Evolutionary conservation across 768 basidiomycete genomes (phyloP), one percentile per base, ranked within the genome.

Genomic region (Russula virescens): DNA sequence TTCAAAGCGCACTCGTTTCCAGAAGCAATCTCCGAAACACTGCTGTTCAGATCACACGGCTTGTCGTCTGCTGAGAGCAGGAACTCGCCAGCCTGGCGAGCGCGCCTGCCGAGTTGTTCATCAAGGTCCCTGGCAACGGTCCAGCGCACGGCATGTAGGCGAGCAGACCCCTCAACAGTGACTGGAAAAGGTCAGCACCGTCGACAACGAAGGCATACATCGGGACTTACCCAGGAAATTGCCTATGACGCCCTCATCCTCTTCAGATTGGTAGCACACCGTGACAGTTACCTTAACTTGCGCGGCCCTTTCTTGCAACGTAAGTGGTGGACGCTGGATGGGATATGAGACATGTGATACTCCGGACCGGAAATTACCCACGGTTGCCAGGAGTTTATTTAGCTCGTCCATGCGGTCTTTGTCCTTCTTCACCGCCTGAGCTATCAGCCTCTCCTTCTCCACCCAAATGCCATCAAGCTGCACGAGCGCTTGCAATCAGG

Each of bases 131-230:
- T 43, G 10, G 56, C 56, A 7, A 53, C 18, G 1, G 50, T 42
- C 62, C 62, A 63, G 26, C 62, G 62, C 34, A 63, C n/a, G 13
- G 62, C 56, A 19, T 56, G 25, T 10, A 63, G 51, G 9, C 50
- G 57, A 14, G 62, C 45, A 7, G 62, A 34, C 42, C 51, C 21
- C 18, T 63, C 62, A 9, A 54, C 7, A 2, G 23, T 40, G 16
- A 53, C 62, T 63, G n/a, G 6, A 42, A 6, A 47, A 5, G 1
- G 45, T 46, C 4, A 55, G 31, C 21, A 5, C 34, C 19, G 1
- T 35, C 14, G n/a, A 31, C 14, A 13, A 25, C 5, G 4, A 38
- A 16, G 21, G 10, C 16, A 23, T 1, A 18, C 3, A 9, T 19
- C 11, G 25, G 35, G 21, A 58, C 62, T 5, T 52, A 63, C 62